Evolutionary conservation across 169 alveolate genomes (phyloP).

Genomic region (Fabrea salina): DNA sequence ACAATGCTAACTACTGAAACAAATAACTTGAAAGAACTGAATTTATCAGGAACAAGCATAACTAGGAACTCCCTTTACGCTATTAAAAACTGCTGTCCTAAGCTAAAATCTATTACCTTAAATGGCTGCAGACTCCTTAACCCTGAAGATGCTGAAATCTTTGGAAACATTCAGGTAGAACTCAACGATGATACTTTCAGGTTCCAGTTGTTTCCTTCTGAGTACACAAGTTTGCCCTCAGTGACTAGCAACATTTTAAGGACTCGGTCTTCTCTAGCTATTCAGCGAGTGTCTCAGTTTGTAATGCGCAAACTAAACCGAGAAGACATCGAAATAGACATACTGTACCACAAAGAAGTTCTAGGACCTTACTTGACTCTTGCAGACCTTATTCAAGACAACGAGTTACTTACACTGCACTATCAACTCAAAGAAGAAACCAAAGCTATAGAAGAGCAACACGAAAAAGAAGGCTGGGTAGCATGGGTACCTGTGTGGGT

Average conservation of each 20-base stretch:
- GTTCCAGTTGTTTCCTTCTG: conserved; percentile 43
- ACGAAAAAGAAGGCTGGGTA: not conserved
- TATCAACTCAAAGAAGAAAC: conserved; percentile 10
- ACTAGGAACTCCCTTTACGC: conserved; percentile 13
- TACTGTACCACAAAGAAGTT: conserved; percentile 28
- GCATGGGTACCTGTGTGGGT: not conserved
- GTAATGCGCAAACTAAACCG: conserved; percentile 29
- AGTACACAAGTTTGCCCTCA: conserved; percentile 13
- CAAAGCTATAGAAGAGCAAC: not conserved
- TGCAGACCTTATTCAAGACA: conserved; percentile 35
- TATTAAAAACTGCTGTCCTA: conserved; percentile 10
- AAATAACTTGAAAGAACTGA: conserved; percentile 31
- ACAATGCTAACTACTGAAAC: not conserved
- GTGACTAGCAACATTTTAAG: conserved; percentile 40
- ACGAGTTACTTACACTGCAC: conserved; percentile 31
- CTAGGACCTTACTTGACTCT: conserved; percentile 36
- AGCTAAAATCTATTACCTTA: conserved; percentile 29
- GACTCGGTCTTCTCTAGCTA: conserved; percentile 44
- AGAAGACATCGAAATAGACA: conserved; percentile 31
- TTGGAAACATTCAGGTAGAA: conserved; percentile 31
- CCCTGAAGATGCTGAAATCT: conserved; percentile 33
- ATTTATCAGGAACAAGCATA: conserved; percentile 39
- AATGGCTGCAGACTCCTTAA: conserved; percentile 46
- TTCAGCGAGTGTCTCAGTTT: conserved; percentile 43
- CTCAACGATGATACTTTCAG: conserved; percentile 50